phyloP scores from a whole-genome alignment of 352 stramenopile species.

The Phytophthora sansomeana region DNA sequence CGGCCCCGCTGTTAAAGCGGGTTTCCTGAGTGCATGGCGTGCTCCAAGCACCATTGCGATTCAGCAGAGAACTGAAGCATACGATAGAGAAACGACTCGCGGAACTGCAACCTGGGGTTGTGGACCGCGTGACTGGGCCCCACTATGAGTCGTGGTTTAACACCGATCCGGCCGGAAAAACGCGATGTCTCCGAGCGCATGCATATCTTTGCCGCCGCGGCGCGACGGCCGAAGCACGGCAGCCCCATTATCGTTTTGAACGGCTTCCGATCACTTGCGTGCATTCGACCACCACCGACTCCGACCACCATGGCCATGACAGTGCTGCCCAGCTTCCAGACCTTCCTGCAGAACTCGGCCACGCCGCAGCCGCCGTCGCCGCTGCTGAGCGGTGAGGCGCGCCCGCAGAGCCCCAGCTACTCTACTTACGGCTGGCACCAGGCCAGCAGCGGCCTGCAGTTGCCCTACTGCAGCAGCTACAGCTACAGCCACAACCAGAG shows the following conservation, averaged over 20 bases:
- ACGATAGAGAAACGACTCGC: conserved; percentile 19
- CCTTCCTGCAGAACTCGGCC: conserved; percentile 55
- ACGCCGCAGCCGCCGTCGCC: conserved; percentile 35
- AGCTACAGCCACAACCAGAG: conserved; percentile 14
- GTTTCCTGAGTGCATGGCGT: conserved; percentile 3
- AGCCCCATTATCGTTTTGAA: conserved; percentile 33
- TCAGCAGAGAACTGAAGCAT: conserved; percentile 34
- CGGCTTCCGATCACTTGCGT: conserved; percentile 24
- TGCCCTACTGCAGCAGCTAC: conserved; percentile 27
- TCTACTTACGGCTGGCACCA: conserved; percentile 29
- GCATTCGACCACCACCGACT: background rate
- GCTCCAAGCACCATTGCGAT: conserved; percentile 32
- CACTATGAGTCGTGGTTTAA: conserved; percentile 32
- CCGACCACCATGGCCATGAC: conserved; percentile 53
- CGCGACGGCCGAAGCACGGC: background rate
- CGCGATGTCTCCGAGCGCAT: conserved; percentile 15
- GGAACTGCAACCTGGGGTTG: conserved; percentile 37
- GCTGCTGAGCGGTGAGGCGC: conserved; percentile 18
- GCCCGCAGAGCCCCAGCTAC: conserved; percentile 22
- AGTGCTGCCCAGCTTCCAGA: conserved; percentile 64
- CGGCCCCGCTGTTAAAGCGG: conserved; percentile 18
- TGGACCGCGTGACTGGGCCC: conserved; percentile 8
- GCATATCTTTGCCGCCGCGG: conserved; percentile 59
- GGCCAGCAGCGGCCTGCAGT: conserved; percentile 16
- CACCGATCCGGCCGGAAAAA: conserved; percentile 20